Evolutionary conservation across 1,139 yeast species (phyloP), one percentile per base, ranked within the genome.

Genomic region (Lodderomyces beijingensis): DNA sequence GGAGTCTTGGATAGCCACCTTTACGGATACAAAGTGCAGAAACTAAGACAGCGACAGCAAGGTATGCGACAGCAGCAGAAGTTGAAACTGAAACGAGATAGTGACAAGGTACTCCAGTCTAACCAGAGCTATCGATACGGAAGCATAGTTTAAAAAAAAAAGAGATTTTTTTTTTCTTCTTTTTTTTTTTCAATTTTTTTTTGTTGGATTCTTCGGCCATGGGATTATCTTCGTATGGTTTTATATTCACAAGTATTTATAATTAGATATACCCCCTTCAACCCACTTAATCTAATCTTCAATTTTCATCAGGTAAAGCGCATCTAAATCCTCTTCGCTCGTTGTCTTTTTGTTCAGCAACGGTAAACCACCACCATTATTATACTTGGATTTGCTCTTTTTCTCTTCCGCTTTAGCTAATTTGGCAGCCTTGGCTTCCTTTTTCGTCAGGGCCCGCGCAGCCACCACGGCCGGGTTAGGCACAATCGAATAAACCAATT

Each of bases 11-110:
- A 50, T 27, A 65, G 73, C 14, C 74, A 68, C 47, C 55, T 50
- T 16, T 67, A 58, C 46, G 73, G 74, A 3, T 67, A 57, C 44
- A 65, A 65, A 40, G 72, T 68, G 5, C 58, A 59, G 33, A 61
- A 61, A 42, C 49, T 68, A 33, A 45, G 74, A 27, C 49, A 52
- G 32, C 28, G 43, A 13, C 43, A 51, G 20, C 16, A 27, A 32
- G 12, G 12, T 12, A 7, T 23, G n/a, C 11, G 25, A 6, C 25
- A 37, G 21, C 33, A 33, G 27, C 36, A 36, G 40, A 47, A 65
- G 30, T 44, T 71, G 22, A 46, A 47, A 29, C 10, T 36, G 12
- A 39, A 50, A 16, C 15, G 25, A 25, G 24, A 31, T 9, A 29
- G 32, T 17, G 33, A 30, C 10, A 13, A 32, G 9, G 27, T 34